phyloP scores from a whole-genome alignment of 2,329 filamentous ascomycete genomes.

The Rhynchosporium agropyri region DNA sequence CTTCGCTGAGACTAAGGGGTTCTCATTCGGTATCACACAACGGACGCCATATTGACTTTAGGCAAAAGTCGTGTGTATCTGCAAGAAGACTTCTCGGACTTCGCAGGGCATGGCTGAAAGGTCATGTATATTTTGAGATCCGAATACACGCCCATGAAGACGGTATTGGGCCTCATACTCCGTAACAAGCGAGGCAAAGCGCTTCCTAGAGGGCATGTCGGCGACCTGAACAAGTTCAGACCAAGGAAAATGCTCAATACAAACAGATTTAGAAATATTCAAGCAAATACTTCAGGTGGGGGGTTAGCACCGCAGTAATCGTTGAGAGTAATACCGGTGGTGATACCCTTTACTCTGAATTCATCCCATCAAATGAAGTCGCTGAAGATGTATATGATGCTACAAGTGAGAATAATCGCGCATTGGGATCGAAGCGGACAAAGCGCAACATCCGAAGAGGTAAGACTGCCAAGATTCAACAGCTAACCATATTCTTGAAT shows the following conservation, averaged over 20 bases:
- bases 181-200: constrained; percentile 10
- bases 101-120: background rate
- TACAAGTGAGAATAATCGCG: background rate
- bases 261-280: background rate
- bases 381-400: background rate
- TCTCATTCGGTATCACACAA: constrained; percentile 8
- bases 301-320: background rate
- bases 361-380: constrained; percentile 5
- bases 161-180: background rate
- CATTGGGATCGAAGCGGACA: constrained; percentile 3
- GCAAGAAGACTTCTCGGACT: background rate
- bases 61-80: background rate
- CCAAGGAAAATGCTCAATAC: background rate
- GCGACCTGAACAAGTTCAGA: background rate
- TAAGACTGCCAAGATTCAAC: background rate
- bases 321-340: background rate
- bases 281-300: constrained; percentile 4
- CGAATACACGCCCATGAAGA: background rate
- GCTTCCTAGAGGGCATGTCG: background rate
- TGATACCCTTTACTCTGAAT: background rate
- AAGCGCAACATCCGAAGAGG: background rate
- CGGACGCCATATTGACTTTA: constrained; percentile 3
- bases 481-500: constrained; percentile 6
- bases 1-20: constrained; percentile 2
- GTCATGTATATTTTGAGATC: background rate